phyloP scores from a whole-genome alignment of 2,329 filamentous ascomycete species.

The Madurella mycetomatis region DNA sequence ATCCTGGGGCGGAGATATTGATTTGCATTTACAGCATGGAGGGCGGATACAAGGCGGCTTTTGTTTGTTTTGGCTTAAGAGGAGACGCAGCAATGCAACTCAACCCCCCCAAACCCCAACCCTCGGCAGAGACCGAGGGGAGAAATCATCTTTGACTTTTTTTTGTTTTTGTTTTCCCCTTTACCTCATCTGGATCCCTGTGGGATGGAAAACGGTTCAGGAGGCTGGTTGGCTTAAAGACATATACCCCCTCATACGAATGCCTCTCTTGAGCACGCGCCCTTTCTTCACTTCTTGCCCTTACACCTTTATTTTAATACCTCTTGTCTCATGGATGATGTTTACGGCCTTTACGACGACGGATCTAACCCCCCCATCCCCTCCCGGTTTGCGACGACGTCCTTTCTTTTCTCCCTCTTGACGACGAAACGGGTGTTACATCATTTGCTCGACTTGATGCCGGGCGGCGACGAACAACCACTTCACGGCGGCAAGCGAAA shows the following conservation, averaged over 20 bases:
- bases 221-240: slow-evolving; percentile 35
- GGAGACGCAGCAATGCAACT: slow-evolving; percentile 64
- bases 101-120: slow-evolving; percentile 18
- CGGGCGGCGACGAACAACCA: slow-evolving; percentile 9
- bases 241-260: slow-evolving; percentile 33
- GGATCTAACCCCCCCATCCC: slow-evolving; percentile 28
- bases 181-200: slow-evolving; percentile 25
- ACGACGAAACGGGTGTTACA: slow-evolving; percentile 13
- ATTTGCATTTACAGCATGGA: slow-evolving; percentile 51
- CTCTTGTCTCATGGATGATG: slow-evolving; percentile 44
- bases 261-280: slow-evolving; percentile 10
- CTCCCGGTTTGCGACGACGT: slow-evolving; percentile 33
- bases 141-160: slow-evolving; percentile 24
- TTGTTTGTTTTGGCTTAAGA: slow-evolving; percentile 41
- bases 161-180: slow-evolving; percentile 28
- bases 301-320: slow-evolving; percentile 25
- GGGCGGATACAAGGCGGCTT: slow-evolving; percentile 43
- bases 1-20: slow-evolving; percentile 45
- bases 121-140: slow-evolving; percentile 26
- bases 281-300: slow-evolving; percentile 31
- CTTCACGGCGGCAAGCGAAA: slow-evolving; percentile 3
- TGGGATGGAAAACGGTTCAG: slow-evolving; percentile 33
- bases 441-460: slow-evolving; percentile 24
- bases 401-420: not conserved
- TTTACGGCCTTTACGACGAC: slow-evolving; percentile 42